phyloP scores from a whole-genome alignment of 2,329 filamentous ascomycete species.

The Fusarium protoensiforme region DNA sequence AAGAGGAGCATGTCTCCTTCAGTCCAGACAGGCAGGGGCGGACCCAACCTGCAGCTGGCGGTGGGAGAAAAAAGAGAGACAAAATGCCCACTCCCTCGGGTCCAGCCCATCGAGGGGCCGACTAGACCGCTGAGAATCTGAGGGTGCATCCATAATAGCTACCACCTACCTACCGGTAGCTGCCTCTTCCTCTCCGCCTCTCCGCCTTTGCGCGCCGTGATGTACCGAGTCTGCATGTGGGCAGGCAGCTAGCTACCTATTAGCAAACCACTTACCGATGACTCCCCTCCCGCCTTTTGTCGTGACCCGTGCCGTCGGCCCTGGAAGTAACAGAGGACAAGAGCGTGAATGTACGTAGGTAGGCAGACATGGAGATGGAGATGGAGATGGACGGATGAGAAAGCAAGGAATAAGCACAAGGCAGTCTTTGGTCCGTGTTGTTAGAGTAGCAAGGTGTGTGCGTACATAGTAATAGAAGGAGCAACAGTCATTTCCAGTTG shows the following conservation, averaged over 20 bases:
- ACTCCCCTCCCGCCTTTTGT: slow-evolving; percentile 22
- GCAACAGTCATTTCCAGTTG: slow-evolving; percentile 30
- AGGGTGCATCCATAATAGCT: not conserved
- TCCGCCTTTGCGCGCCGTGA: slow-evolving; percentile 32
- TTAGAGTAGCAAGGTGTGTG: not conserved
- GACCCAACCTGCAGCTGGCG: slow-evolving; percentile 29
- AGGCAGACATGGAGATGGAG: not conserved
- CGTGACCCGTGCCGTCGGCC: slow-evolving; percentile 19
- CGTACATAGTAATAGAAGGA: slow-evolving; percentile 1
- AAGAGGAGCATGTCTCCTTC: slow-evolving; percentile 5
- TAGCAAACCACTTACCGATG: slow-evolving; percentile 1
- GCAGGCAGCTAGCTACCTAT: not conserved
- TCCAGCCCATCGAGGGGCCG: slow-evolving; percentile 2
- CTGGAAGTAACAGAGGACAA: slow-evolving; percentile 1
- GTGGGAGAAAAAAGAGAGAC: slow-evolving; percentile 12
- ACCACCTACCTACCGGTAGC: not conserved
- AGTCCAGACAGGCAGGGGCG: slow-evolving; percentile 23
- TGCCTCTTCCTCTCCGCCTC: slow-evolving; percentile 15
- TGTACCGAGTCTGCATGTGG: slow-evolving; percentile 33
- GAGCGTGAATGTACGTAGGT: not conserved
- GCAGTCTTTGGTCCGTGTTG: slow-evolving; percentile 16
- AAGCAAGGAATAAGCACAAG: slow-evolving; percentile 16
- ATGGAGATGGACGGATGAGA: not conserved
- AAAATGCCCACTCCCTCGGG: slow-evolving; percentile 28
- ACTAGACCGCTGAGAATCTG: not conserved